phyloP scores from a whole-genome alignment of 345 rosid genomes.

The Anacardium occidentale region DNA sequence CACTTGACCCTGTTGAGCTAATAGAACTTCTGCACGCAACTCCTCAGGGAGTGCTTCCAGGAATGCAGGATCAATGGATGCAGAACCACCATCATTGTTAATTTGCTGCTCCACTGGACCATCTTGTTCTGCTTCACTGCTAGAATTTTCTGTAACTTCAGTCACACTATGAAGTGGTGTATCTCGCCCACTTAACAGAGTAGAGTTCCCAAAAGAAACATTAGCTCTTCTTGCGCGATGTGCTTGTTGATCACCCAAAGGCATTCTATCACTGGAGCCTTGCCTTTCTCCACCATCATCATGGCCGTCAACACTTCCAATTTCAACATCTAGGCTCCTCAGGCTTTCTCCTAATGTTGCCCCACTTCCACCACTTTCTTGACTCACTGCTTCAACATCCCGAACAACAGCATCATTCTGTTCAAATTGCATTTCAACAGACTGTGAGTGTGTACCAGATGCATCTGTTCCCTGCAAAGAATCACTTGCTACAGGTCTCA shows the following conservation, averaged over 20 bases:
- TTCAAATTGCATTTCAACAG: slow-evolving; percentile 89
- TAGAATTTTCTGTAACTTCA: slow-evolving; percentile 90
- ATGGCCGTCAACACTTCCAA: slow-evolving; percentile 98
- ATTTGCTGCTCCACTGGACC: slow-evolving; percentile 61
- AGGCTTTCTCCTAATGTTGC: slow-evolving; percentile 97
- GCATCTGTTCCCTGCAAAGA: slow-evolving; percentile 36
- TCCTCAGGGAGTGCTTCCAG: slow-evolving; percentile 97
- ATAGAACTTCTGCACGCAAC: slow-evolving; percentile 95
- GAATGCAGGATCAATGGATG: slow-evolving; percentile 93
- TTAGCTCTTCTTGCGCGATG: slow-evolving; percentile 66
- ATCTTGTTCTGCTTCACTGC: slow-evolving; percentile 83
- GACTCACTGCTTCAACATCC: slow-evolving; percentile 96
- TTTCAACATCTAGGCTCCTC: slow-evolving; percentile 94
- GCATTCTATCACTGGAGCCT: slow-evolving; percentile 57
- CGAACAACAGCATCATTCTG: slow-evolving; percentile 74
- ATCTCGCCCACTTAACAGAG: slow-evolving; percentile 61
- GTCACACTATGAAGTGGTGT: slow-evolving; percentile 43
- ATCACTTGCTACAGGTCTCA: slow-evolving; percentile 44
- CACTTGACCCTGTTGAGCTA: slow-evolving; percentile 83
- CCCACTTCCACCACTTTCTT: slow-evolving; percentile 95
- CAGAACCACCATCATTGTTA: slow-evolving; percentile 59
- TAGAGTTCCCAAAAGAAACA: slow-evolving; percentile 51
- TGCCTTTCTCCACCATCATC: slow-evolving; percentile 95
- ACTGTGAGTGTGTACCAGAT: slow-evolving; percentile 46
- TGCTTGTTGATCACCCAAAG: slow-evolving; percentile 56